A percentile compares a stretch with the other conserved stretches of the same genome.
Conservation (phyloP, 768 basidiomycete genomes). For the Amanita exitialis region DNA sequence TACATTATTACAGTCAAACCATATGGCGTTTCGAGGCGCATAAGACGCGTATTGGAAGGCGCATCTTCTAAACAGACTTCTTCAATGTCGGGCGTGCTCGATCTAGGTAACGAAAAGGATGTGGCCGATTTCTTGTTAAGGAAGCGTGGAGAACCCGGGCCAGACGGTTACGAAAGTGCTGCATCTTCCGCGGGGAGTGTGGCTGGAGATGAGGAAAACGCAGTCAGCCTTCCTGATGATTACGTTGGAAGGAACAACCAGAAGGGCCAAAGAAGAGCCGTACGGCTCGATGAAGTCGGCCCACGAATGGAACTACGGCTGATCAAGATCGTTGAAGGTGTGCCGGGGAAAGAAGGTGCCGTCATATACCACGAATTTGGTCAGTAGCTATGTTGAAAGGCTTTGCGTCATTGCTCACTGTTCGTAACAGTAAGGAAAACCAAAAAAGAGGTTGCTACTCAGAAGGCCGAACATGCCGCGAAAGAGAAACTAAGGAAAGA, state of each 20-base stretch:
- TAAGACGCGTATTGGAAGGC: constrained; percentile 78
- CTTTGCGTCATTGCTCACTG: background rate
- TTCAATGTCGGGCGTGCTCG: constrained; percentile 35
- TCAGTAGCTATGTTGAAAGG: constrained; percentile 27
- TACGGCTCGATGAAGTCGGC: constrained; percentile 88
- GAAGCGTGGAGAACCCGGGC: constrained; percentile 48
- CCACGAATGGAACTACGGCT: constrained; percentile 90
- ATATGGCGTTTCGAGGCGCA: constrained; percentile 86
- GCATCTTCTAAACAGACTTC: constrained; percentile 21
- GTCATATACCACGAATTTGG: constrained; percentile 95
- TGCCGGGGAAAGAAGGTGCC: constrained; percentile 87
- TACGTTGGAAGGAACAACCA: constrained; percentile 94
- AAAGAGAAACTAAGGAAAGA: constrained; percentile 69
- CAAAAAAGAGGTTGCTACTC: constrained; percentile 57
- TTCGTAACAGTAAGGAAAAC: constrained; percentile 74
- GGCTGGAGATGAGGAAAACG: constrained; percentile 79
- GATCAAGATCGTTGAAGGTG: constrained; percentile 90
- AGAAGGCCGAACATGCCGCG: constrained; percentile 67
- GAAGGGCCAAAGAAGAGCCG: constrained; percentile 84
- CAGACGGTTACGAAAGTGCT: constrained; percentile 69
- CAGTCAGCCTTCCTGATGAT: constrained; percentile 80
- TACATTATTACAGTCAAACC: constrained; percentile 93
- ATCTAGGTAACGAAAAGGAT: constrained; percentile 87
- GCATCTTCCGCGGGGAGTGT: constrained; percentile 75
- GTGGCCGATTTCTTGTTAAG: constrained; percentile 91